These are phyloP conservation scores for Mucor irregularis DNA, from an alignment of 371 early-diverging fungal genomes.

Conservation along the genomic window DNA sequence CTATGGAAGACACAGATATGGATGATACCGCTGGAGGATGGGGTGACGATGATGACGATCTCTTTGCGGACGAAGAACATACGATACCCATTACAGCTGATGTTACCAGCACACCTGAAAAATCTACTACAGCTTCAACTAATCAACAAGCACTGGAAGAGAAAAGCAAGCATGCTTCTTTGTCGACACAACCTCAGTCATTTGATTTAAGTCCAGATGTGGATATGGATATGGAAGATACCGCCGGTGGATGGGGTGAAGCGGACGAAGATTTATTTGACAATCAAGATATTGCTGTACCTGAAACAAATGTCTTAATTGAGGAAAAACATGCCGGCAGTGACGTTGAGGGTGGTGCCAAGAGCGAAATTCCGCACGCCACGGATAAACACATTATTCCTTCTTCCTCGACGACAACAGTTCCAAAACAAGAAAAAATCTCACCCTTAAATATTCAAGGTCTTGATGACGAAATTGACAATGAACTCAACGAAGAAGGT, in stretches of 20 bases:
- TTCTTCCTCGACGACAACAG: too few relatives aligned
- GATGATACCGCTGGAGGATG: slow-evolving; percentile 2
- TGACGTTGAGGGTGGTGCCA: background rate
- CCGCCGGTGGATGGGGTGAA: slow-evolving; percentile 17
- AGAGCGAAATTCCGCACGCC: too few relatives aligned
- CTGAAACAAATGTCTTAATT: background rate
- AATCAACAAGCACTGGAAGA: background rate
- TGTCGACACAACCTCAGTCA: background rate
- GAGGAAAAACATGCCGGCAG: background rate
- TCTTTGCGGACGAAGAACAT: background rate
- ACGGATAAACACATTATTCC: too few relatives aligned
- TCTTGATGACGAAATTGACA: background rate
- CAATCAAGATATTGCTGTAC: background rate
- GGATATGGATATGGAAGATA: background rate
- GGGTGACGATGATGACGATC: slow-evolving; percentile 7
- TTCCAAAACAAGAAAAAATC: too few relatives aligned
- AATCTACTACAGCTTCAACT: background rate
- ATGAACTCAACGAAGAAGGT: slow-evolving; percentile 14
- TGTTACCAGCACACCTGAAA: too few relatives aligned
- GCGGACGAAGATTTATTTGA: slow-evolving; percentile 22
- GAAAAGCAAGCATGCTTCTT: too few relatives aligned
- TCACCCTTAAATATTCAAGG: slow-evolving; percentile 1
- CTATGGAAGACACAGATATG: too few relatives aligned
- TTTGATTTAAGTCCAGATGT: slow-evolving; percentile 3
- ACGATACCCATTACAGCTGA: background rate